Base-by-base conservation (phyloP, 2,329 filamentous ascomycete species). In the Aspergillus floridensis region DNA sequence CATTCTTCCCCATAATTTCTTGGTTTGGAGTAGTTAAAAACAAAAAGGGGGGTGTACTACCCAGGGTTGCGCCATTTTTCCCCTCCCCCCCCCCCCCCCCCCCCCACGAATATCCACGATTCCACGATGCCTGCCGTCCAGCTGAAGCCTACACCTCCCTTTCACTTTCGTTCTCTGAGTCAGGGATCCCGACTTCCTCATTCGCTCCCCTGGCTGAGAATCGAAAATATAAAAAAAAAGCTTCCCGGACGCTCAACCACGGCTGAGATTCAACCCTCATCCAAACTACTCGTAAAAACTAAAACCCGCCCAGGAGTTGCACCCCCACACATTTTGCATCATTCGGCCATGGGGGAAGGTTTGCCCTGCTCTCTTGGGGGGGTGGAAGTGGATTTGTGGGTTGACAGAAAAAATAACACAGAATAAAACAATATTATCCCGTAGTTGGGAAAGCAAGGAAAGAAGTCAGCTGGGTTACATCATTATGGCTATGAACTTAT, bases 51-150 rank as follows among this genome's bases (percentile, higher is more conserved):
- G n/a, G n/a, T 21, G 12, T 32, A 32, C 29, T 21, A n/a, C n/a
- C n/a, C n/a, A 11, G 16, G 12, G n/a, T 55, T 55, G 52, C 41
- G 53, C 53, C 53, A 55, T 55, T 55, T 44, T 32, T n/a, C n/a
- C n/a, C n/a, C n/a, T n/a, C n/a, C n/a, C n/a, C n/a, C n/a, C n/a
- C n/a, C n/a, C n/a, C n/a, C n/a, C n/a, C n/a, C 7, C 11, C 26
- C 50, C 50, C 50, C 50, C 50, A 44, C 38, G 38, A 19, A 41
- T 7, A 19, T 5, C 10, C 4, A 19, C 6, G 3, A 19, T 44
- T 12, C 32, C 32, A 12, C 12, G 26, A 29, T 7, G 26, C 26
- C 26, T 1, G 26, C 26, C 26, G 7, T 29, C 7, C 2, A 29
- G 7, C 26, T 10, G 26, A 29, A 29, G 26, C 32, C 32, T 35